A percentile compares a stretch with the other conserved stretches of the same genome.
phyloP scores from a whole-genome alignment of 768 basidiomycete genomes.

The Myochromella boudieri region DNA sequence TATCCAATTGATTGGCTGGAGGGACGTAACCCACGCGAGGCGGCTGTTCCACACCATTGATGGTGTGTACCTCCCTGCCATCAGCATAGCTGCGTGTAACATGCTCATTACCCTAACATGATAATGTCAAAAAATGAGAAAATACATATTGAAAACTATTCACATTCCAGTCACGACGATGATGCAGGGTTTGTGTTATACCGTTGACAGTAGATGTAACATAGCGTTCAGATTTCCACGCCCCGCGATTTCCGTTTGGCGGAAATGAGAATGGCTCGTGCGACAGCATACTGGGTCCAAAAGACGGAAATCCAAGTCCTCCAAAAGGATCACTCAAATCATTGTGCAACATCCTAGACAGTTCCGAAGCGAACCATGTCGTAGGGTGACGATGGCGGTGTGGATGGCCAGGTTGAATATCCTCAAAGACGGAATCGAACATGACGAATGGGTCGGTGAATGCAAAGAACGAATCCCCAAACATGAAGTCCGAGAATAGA shows the following conservation, averaged over 20 bases:
- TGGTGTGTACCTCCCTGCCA: conserved; percentile 60
- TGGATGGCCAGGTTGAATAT: conserved; percentile 32
- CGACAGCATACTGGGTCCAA: conserved; percentile 23
- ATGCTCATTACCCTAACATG: conserved; percentile 70
- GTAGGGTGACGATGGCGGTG: conserved; percentile 28
- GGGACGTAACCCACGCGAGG: conserved; percentile 28
- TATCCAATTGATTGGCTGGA: conserved; percentile 13
- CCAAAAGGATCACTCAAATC: conserved; percentile 31
- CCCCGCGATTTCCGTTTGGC: conserved; percentile 21
- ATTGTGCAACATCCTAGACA: conserved; percentile 31
- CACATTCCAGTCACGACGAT: conserved; percentile 61
- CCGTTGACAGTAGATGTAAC: conserved; percentile 64
- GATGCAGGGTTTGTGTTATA: conserved; percentile 59
- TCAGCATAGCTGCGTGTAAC: conserved; percentile 64
- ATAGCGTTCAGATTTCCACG: conserved; percentile 57
- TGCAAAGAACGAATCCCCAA: conserved; percentile 37
- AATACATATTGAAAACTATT: conserved; percentile 7
- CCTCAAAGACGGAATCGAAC: conserved; percentile 71
- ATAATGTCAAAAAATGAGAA: conserved; percentile 8
- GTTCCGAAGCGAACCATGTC: conserved; percentile 26
- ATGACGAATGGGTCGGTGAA: conserved; percentile 78
- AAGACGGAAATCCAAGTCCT: conserved; percentile 21
- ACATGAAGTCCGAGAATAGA: conserved; percentile 44
- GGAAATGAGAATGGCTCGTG: conserved; percentile 29
- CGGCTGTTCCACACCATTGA: conserved; percentile 65